Base-by-base conservation (phyloP, 2,329 filamentous ascomycete genomes). In the Reticulascus tulasneorum region DNA sequence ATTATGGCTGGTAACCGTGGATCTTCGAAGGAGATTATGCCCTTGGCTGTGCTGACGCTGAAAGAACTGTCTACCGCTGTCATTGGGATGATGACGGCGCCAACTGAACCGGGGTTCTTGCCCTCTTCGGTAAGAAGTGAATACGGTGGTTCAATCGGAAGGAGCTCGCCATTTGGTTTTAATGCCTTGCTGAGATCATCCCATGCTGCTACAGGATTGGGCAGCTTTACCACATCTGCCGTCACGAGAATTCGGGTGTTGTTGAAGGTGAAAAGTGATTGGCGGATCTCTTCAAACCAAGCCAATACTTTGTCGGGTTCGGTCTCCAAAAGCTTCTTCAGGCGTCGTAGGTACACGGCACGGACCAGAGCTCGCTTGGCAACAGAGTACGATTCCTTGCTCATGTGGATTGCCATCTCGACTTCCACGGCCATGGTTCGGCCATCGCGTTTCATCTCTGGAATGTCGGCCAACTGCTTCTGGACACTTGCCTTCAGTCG, bases 11-110 rank as follows among this genome's bases (percentile, higher is more conserved):
- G 89, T 2, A 97, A 71, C 12, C 79, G 75, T 0, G 89, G 82
- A 52, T 96, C 84, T 5, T 75, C 71, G 54, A 84, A 90, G 0
- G 83, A 86, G 17, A 77, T 74, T 12, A 91, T 77, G 6, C 91
- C 91, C 26, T 76, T 75, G 3, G 83, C 73, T 9, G 84, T 84
- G 50, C 86, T 80, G 41, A 90, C 77, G 17, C 83, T 84, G 63
- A 88, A 97, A 2, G 90, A 96, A 27, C 86, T 94, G 64, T 98
- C 93, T 33, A 96, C 84, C 1, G 89, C 85, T 1, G 87, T 79
- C 81, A 98, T 93, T 12, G 93, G 89, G 16, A 97, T 77, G 35
- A 98, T 76, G 47, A 87, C 84, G 21, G 83, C 79, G 21, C 79
- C 79, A 23, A 85, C 72, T 6, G 78, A 76, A 11, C 93, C 93